These are phyloP conservation scores for Crotalaria pallida DNA, from an alignment of 306 rosid genomes.

Conservation along the genomic window DNA sequence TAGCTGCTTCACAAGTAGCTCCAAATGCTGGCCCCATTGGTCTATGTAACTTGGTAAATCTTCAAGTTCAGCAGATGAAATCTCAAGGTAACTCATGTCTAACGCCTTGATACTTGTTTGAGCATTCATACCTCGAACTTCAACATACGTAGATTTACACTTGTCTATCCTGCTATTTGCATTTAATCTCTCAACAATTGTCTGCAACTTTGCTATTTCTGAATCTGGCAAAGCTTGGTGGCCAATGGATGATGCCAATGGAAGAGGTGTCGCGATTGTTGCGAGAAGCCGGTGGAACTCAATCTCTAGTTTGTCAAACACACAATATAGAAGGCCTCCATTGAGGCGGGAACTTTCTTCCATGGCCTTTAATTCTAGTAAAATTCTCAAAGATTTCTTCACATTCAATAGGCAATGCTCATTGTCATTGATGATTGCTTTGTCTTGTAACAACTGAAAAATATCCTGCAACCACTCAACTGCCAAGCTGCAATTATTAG, in stretches of 20 bases:
- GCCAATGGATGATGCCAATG: conserved; percentile 19
- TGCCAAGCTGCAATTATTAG: conserved; percentile 45
- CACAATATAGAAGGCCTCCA: conserved; percentile 51
- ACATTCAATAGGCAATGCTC: conserved; percentile 30
- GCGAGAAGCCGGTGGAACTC: conserved; percentile 43
- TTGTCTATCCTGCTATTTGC: conserved; percentile 36
- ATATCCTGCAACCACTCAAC: conserved; percentile 53
- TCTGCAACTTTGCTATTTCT: conserved; percentile 31
- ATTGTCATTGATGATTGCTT: conserved; percentile 14
- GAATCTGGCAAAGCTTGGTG: conserved; percentile 27
- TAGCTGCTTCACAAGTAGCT: conserved; percentile 38
- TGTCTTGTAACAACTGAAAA: conserved; percentile 31
- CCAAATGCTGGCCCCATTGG: conserved; percentile 62
- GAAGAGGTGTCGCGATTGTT: conserved; percentile 22
- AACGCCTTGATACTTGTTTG: conserved; percentile 50
- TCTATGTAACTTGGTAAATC: conserved; percentile 36
- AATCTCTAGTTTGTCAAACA: conserved; percentile 43
- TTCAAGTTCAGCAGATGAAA: conserved; percentile 27
- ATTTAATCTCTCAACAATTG: conserved; percentile 38
- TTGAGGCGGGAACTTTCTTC: conserved; percentile 27
- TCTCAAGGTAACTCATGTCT: conserved; percentile 64
- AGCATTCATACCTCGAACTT: conserved; percentile 51
- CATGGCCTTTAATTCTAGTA: conserved; percentile 32
- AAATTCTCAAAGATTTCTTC: conserved; percentile 36
- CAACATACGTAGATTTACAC: conserved; percentile 46